Base-by-base conservation (phyloP, 768 basidiomycete species). In the Boletus sensibilis region DNA sequence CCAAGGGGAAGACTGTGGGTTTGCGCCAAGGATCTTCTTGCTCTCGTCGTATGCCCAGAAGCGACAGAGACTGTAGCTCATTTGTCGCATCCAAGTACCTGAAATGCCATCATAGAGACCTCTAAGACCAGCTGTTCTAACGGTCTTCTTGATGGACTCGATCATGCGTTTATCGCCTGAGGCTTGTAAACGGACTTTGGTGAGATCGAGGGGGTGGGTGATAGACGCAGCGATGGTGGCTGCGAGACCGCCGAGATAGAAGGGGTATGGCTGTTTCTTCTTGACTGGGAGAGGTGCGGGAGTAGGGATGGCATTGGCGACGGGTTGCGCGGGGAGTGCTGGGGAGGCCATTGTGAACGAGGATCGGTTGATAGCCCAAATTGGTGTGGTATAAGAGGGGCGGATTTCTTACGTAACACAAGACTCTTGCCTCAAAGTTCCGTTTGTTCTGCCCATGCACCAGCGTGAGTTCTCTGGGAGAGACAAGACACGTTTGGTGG, bases 1-100 rank as follows among this genome's bases (percentile, higher is more conserved):
- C 86, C 87, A 94, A 12, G 90, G 84, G 3, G 92, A 84, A 0
- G 87, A 80, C 60, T 88, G 79, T 64, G 72, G 64, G 73, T 75
- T 78, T 14, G 88, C 88, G 21, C 89, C 89, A 0, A 94, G 64
- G 8, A 87, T 60, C 76, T 88, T 92, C 79, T 94, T 95, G 70
- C 87, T 90, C 75, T 91, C 88, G 59, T 94, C 92, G 70, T 94
- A 93, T 16, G 90, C 91, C 84, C 91, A 94, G 77, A 94, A 95
- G n/a, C 92, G 80, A 70, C 90, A 92, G 70, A 94, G 77, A 41
- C 90, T 92, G 74, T 95, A 95, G 34, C 86, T 90, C 91, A 94
- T 92, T 74, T 96, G 93, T 29, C 93, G 83, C 72, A 96, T 74
- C 84, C 91, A 88, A 27, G 93, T 96, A 31, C 92, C 93, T 3